Evolutionary conservation across 768 basidiomycete genomes (phyloP), one percentile per base, ranked within the genome.

Genomic region (Agaricus subrufescens): DNA sequence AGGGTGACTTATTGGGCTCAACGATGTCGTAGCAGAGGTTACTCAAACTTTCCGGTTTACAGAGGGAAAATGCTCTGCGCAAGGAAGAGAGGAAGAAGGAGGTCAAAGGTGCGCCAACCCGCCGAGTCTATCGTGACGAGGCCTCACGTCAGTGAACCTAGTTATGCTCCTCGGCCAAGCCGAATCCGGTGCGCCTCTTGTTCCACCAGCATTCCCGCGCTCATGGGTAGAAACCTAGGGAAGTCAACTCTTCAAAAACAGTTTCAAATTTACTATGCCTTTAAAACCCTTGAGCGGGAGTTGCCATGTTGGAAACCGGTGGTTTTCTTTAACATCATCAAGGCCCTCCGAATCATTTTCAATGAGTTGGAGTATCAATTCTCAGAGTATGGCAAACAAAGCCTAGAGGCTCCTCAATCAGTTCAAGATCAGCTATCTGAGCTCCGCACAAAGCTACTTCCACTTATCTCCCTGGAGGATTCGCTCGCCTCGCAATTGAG

Each of bases 191-290:
- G 63, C 47, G 64, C 25, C 46, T 45, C 47, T 10, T 39, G 19
- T 52, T 56, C 14, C 14, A 45, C 3, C 3, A 26, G 29, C 26
- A n/a, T 29, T 4, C 15, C 46, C 8, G 27, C 3, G 5, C 45
- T 45, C 27, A 46, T 37, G n/a, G 34, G 29, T 14, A 5, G 44
- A 26, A 11, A 37, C 25, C 25, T 50, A 71, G 89, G 89, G 38
- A 93, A 93, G 69, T 90, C 89, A 2, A 92, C 91, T 2, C 76
- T 92, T 11, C 87, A 87, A 64, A 91, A 91, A 64, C 89, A 92
- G 67, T 89, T 92, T 64, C 89, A 92, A 64, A 76, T 91, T 0
- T 86, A 84, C 70, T 90, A 91, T 63, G 84, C 89, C 7, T 84
- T 87, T 2, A 76, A 80, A 56, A 73, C 84, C 0, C 79, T 92